These are phyloP conservation scores for Nicotiana noctiflora DNA, from an alignment of 257 asterid genomes.

Conservation along the genomic window DNA sequence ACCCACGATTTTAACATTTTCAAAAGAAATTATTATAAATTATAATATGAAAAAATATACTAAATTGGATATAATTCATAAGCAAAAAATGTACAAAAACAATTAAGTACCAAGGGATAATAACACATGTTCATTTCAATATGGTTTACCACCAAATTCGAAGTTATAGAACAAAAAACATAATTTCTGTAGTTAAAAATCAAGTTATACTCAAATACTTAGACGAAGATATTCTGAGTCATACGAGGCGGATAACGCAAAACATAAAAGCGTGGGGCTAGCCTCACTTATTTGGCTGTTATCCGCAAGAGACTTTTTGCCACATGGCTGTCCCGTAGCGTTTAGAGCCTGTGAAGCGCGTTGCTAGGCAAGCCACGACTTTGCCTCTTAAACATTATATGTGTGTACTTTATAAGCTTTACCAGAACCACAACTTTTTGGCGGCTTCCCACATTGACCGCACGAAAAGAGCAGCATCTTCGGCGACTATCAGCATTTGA, in stretches of 20 bases:
- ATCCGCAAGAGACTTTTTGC: background rate
- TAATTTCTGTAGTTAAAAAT: background rate
- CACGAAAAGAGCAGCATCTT: slow-evolving; percentile 56
- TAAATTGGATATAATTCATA: background rate
- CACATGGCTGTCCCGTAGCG: background rate
- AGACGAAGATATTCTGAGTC: background rate
- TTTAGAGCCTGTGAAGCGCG: background rate
- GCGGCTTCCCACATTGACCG: slow-evolving; percentile 64
- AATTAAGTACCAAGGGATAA: background rate
- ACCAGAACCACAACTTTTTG: slow-evolving; percentile 90
- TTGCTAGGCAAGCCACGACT: background rate
- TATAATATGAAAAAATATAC: background rate
- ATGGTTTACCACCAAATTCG: background rate
- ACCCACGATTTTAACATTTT: background rate
- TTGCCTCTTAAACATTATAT: background rate
- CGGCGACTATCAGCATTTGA: slow-evolving; percentile 31
- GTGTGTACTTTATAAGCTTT: background rate
- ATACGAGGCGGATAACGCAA: background rate
- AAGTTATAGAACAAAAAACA: background rate
- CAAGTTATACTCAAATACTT: background rate
- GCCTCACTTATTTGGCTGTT: slow-evolving; percentile 1
- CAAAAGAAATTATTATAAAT: background rate
- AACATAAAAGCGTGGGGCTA: background rate
- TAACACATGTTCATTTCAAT: background rate
- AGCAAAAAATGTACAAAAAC: background rate